phyloP scores from a whole-genome alignment of 495 filamentous ascomycete genomes.

The Poronia punctata region DNA sequence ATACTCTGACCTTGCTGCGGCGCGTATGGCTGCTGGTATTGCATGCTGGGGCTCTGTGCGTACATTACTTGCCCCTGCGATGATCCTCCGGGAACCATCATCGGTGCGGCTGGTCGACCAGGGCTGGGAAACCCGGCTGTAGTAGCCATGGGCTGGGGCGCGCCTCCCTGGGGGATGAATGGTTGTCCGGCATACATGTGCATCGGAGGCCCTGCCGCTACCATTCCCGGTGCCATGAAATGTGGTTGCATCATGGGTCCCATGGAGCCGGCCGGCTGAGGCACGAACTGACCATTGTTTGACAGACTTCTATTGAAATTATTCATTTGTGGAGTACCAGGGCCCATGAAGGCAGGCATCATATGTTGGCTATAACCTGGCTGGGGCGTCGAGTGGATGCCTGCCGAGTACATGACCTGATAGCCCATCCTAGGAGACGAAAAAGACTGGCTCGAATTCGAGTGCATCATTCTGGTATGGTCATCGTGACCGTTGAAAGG shows the following conservation, averaged over 20 bases:
- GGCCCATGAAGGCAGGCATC: constrained; percentile 62
- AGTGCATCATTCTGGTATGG: constrained; percentile 82
- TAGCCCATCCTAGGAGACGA: constrained; percentile 68
- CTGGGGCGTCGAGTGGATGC: constrained; percentile 61
- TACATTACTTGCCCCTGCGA: constrained; percentile 68
- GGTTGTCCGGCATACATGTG: constrained; percentile 60
- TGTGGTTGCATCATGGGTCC: constrained; percentile 71
- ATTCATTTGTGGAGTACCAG: constrained; percentile 52
- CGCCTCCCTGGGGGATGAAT: constrained; percentile 54
- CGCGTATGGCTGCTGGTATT: constrained; percentile 62
- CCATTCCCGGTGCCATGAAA: constrained; percentile 50
- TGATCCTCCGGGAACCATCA: constrained; percentile 66
- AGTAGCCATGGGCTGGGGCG: constrained; percentile 49
- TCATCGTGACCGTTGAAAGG: constrained; percentile 66
- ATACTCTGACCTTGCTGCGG: constrained; percentile 61
- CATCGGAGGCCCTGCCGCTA: constrained; percentile 60
- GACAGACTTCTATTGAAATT: constrained; percentile 45
- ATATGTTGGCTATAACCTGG: constrained; percentile 67
- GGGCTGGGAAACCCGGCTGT: constrained; percentile 75
- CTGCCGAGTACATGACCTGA: constrained; percentile 60
- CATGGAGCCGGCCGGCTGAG: constrained; percentile 56
- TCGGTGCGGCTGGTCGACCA: constrained; percentile 67
- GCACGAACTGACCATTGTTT: constrained; percentile 58
- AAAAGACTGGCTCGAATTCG: constrained; percentile 66
- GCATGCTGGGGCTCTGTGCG: constrained; percentile 57